Percentiles rank a stretch among this genome's conserved stretches.
phyloP scores from a whole-genome alignment of 257 asterid genomes.

The Fraxinus anomala region DNA sequence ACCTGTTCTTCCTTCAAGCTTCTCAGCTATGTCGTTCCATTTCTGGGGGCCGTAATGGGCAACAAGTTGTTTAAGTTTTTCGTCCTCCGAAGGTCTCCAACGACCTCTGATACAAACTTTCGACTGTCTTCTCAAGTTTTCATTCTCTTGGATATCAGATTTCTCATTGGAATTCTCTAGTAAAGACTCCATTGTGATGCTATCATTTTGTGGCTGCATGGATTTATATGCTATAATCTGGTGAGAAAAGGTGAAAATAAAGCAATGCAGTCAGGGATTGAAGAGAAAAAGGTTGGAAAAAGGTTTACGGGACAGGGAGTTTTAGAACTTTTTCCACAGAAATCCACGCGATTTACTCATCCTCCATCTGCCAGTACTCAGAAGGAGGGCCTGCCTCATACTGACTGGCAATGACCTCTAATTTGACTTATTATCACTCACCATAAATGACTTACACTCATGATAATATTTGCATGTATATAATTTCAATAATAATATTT shows the following conservation, averaged over 20 bases:
- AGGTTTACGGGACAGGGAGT: conserved; percentile 11
- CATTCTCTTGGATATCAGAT: conserved; percentile 27
- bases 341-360: conserved; percentile 25
- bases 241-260: neutral
- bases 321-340: neutral
- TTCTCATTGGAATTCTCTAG: conserved; percentile 15
- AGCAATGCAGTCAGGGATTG: conserved; percentile 12
- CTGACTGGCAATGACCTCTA: conserved; percentile 30
- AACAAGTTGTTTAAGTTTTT: conserved; percentile 53
- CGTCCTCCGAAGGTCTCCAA: conserved; percentile 64
- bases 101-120: conserved; percentile 47
- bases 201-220: conserved; percentile 23
- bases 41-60: conserved; percentile 59
- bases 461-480: neutral
- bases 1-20: conserved; percentile 61
- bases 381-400: conserved; percentile 36
- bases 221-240: neutral
- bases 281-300: neutral
- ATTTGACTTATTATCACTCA: conserved; percentile 36
- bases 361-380: neutral
- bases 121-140: neutral
- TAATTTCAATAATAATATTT: too few species aligned
- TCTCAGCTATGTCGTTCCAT: conserved; percentile 61
- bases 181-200: conserved; percentile 18
- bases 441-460: conserved; percentile 23